Conservation (phyloP, 495 filamentous ascomycete species). For the Cladorrhinum samala region DNA sequence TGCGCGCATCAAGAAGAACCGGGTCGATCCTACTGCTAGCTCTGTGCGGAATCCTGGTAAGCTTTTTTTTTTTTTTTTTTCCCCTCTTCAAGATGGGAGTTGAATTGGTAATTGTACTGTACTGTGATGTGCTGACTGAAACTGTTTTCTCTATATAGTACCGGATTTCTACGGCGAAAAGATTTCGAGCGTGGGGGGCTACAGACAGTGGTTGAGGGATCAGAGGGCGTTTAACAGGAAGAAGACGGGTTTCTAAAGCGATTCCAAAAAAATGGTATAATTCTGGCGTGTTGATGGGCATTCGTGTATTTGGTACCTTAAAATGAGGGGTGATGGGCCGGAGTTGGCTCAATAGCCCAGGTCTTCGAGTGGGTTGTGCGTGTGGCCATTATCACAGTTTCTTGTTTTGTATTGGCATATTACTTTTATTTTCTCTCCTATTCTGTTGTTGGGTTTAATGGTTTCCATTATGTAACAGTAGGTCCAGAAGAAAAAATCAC, state of each 20-base stretch:
- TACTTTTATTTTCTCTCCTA: too few relatives aligned
- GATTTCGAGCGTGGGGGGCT: slow-evolving; percentile 85
- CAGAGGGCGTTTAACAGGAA: slow-evolving; percentile 96
- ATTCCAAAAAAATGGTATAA: background rate
- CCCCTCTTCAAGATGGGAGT: too few relatives aligned
- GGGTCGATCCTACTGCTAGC: slow-evolving; percentile 71
- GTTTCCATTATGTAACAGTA: too few relatives aligned
- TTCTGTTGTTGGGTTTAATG: too few relatives aligned
- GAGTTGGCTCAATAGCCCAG: too few relatives aligned
- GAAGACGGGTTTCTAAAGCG: slow-evolving; percentile 46
- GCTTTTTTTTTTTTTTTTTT: slow-evolving; percentile 12
- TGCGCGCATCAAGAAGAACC: slow-evolving; percentile 74
- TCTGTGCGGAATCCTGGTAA: slow-evolving; percentile 53
- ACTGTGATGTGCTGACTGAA: background rate
- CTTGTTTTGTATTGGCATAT: too few relatives aligned
- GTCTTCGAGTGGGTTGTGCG: too few relatives aligned
- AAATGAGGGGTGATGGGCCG: too few relatives aligned
- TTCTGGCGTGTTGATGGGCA: background rate
- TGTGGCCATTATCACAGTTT: too few relatives aligned
- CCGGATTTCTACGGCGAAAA: slow-evolving; percentile 84
- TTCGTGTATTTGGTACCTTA: slow-evolving; percentile 2
- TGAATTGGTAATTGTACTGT: too few relatives aligned
- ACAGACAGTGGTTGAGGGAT: slow-evolving; percentile 93
- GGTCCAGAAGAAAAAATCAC: too few relatives aligned
- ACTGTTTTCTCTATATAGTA: slow-evolving; percentile 32